Evolutionary conservation across 2,329 filamentous ascomycete species (phyloP).

Genomic region (Scytalidium sp.): DNA sequence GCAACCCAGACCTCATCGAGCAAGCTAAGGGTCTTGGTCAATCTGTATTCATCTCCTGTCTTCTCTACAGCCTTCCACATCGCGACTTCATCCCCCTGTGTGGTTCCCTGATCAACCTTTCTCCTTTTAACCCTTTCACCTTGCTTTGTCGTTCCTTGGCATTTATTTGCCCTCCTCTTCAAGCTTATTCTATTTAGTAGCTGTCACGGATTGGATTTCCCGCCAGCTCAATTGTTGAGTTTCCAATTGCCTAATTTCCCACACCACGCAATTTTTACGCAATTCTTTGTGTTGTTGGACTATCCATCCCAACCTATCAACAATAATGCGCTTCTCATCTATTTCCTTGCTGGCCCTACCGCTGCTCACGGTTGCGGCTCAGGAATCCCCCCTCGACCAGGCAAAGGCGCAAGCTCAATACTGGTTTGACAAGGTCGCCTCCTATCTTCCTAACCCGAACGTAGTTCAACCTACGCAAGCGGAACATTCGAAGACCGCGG

Average conservation of each 20-base stretch:
- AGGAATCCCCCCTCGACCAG: conserved; percentile 46
- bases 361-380: conserved; percentile 50
- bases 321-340: conserved; percentile 55
- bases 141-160: conserved; percentile 14
- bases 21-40: neutral
- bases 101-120: neutral
- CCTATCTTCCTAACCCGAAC: conserved; percentile 47
- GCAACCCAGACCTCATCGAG: neutral
- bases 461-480: conserved; percentile 38
- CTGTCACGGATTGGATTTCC: neutral
- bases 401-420: conserved; percentile 63
- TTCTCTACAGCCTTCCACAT: conserved; percentile 8
- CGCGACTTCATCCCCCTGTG: conserved; percentile 5
- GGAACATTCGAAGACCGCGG: conserved; percentile 48
- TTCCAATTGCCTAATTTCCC: neutral
- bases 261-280: neutral
- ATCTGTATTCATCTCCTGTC: neutral
- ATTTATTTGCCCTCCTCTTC: conserved; percentile 10
- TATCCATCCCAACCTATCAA: conserved; percentile 4
- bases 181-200: conserved; percentile 1
- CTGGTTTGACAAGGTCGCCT: conserved; percentile 59
- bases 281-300: neutral
- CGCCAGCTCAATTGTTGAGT: neutral
- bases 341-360: conserved; percentile 52
- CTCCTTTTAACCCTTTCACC: conserved; percentile 16